Conservation (phyloP, 345 rosid genomes). For the Salix exigua region DNA sequence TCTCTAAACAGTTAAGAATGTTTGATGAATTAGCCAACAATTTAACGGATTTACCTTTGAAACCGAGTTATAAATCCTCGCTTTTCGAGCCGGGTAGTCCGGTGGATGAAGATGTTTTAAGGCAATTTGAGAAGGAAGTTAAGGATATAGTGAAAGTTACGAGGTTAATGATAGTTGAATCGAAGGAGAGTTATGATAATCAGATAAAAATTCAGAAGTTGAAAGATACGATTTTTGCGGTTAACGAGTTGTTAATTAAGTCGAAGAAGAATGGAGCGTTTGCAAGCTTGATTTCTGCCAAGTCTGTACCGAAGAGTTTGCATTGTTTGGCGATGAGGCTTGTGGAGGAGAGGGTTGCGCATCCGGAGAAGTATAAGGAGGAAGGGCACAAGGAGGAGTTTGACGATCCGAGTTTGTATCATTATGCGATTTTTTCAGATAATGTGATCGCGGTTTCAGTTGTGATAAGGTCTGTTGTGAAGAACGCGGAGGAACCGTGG, state of each 20-base stretch:
- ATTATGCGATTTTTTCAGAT: slow-evolving; percentile 74
- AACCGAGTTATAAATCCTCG: slow-evolving; percentile 45
- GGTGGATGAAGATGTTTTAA: slow-evolving; percentile 69
- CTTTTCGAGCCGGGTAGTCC: slow-evolving; percentile 39
- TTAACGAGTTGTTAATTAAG: slow-evolving; percentile 64
- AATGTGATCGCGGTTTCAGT: slow-evolving; percentile 90
- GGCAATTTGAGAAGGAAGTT: slow-evolving; percentile 86
- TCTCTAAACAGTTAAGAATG: slow-evolving; percentile 61
- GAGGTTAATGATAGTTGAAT: slow-evolving; percentile 63
- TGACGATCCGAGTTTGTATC: slow-evolving; percentile 74
- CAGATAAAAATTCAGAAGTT: slow-evolving; percentile 91
- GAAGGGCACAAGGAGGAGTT: slow-evolving; percentile 48
- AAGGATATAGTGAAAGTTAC: slow-evolving; percentile 74
- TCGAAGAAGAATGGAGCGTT: slow-evolving; percentile 85
- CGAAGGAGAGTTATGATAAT: slow-evolving; percentile 84
- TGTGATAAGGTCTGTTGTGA: slow-evolving; percentile 80
- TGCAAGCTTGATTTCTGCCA: slow-evolving; percentile 76
- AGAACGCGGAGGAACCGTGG: slow-evolving; percentile 73
- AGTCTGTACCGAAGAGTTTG: slow-evolving; percentile 80
- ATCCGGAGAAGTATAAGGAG: slow-evolving; percentile 70
- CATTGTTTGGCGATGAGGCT: slow-evolving; percentile 95
- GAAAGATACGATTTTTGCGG: slow-evolving; percentile 86
- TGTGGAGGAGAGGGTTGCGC: slow-evolving; percentile 72
- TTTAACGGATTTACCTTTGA: slow-evolving; percentile 53
- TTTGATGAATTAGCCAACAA: slow-evolving; percentile 72